Evolutionary conservation across 2,329 filamentous ascomycete genomes (phyloP).

Genomic region (Bipolaris bicolor): DNA sequence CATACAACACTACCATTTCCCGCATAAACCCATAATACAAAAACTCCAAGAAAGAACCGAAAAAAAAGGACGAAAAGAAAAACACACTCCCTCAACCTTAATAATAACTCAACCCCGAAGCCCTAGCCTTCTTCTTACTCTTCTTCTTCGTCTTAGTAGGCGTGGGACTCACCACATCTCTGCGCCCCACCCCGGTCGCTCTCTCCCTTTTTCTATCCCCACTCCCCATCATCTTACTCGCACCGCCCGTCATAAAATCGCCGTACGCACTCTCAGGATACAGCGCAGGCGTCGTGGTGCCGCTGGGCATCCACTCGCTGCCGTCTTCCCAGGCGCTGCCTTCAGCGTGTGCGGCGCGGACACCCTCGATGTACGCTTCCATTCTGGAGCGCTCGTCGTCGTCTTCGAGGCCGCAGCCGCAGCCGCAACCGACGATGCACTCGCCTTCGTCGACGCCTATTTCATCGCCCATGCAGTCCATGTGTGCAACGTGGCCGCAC

Average conservation of each 20-base stretch:
- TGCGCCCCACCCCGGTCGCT: constrained; percentile 12
- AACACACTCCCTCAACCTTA: constrained; percentile 8
- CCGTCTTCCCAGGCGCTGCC: constrained; percentile 38
- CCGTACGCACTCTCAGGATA: constrained; percentile 24
- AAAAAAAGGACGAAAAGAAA: background rate
- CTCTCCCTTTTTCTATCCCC: constrained; percentile 16
- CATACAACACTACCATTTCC: background rate
- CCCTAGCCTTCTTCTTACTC: constrained; percentile 33
- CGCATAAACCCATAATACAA: background rate
- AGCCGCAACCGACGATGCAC: constrained; percentile 41
- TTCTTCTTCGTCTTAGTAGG: constrained; percentile 33
- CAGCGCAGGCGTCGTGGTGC: constrained; percentile 26
- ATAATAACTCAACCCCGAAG: constrained; percentile 40
- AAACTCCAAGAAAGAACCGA: background rate
- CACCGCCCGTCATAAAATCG: constrained; percentile 27
- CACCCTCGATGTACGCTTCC: constrained; percentile 39
- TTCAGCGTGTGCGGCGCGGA: constrained; percentile 33
- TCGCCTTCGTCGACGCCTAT: constrained; percentile 34
- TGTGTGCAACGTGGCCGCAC: constrained; percentile 48
- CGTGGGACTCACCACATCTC: constrained; percentile 21
- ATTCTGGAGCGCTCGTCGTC: constrained; percentile 34
- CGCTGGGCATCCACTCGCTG: constrained; percentile 32
- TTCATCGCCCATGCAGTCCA: constrained; percentile 42
- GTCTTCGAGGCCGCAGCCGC: constrained; percentile 39
- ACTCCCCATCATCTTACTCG: constrained; percentile 20